Base-by-base conservation (phyloP, 805 yeast species). In the Candida hungchunana region DNA sequence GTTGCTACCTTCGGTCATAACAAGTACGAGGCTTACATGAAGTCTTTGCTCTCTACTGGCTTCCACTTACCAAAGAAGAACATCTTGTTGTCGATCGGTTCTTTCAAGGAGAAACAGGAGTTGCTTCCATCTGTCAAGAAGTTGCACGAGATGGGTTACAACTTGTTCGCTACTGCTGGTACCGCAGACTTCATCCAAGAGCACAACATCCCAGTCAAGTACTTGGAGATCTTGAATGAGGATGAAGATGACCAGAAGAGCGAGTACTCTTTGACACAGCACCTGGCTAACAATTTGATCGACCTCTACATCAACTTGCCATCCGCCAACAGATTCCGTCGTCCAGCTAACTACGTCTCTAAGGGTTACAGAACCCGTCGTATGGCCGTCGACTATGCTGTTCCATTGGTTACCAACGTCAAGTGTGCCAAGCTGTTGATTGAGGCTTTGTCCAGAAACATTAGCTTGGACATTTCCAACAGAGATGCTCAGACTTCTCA, bases 311-410 rank as follows among this genome's bases (percentile, higher is more conserved):
- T 93, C 67, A 93, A 93, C 69, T 71, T 93, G 70, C 99, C 99
- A 43, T 89, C 97, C 44, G 72, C 95, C 31, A 93, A 93, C 74
- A 76, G 96, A 60, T 93, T 86, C 79, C 84, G 99, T 63, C 86
- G 99, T 66, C 99, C 99, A 43, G 97, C 99, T 37, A 83, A 90
- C 44, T 93, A 93, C 67, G 87, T 93, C 73, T 86, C 96, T 19
- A 88, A 85, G 69, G 99, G 99, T 62, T 93, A 93, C 74, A 80
- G 77, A 64, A 86, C 97, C 30, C 94, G 99, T 75, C 93, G 99
- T 73, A 85, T 93, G 97, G 98, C 99, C 50, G 97, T 93, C 48
- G 99, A 93, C 66, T 94, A 85, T 62, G 89, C 97, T 34, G 88
- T 93, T 59, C 99, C 99, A 34, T 73, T 93, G 61, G 96, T 93